Evolutionary conservation across 345 rosid species (phyloP).

Genomic region (Acer campestre): DNA sequence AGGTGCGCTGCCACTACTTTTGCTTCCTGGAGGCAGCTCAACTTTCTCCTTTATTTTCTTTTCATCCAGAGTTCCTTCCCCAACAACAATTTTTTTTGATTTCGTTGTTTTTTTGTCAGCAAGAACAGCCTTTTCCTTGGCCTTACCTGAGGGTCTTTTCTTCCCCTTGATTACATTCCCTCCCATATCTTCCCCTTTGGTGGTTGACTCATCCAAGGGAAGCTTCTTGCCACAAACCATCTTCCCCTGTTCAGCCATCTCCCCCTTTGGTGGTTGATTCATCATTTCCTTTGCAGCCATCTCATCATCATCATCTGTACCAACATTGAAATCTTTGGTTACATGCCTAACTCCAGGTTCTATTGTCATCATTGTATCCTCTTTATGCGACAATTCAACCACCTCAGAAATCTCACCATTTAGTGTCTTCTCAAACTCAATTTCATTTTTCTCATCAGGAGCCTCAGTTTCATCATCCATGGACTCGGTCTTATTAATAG

Average conservation of each 20-base stretch:
- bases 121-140: conserved; percentile 27
- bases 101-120: conserved; percentile 21
- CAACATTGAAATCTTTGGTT: conserved; percentile 11
- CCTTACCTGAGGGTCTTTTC: conserved; percentile 33
- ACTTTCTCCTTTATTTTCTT: conserved; percentile 12
- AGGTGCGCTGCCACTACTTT: conserved; percentile 15
- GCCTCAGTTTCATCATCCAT: conserved; percentile 56
- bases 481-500: conserved; percentile 13
- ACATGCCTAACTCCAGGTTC: conserved; percentile 25
- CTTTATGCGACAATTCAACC: conserved; percentile 18
- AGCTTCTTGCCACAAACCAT: conserved; percentile 24
- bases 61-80: conserved; percentile 13
- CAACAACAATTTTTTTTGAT: conserved; percentile 26
- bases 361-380: conserved; percentile 7
- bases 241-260: conserved; percentile 21
- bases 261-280: not conserved
- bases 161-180: conserved; percentile 27
- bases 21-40: too few relatives aligned
- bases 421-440: conserved; percentile 22
- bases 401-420: conserved; percentile 31
- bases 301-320: conserved; percentile 6
- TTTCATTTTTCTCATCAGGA: conserved; percentile 48
- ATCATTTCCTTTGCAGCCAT: conserved; percentile 24
- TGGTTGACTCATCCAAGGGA: conserved; percentile 23
- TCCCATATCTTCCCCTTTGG: conserved; percentile 21